Percentiles rank a stretch among this genome's conserved stretches.
Evolutionary conservation across 306 rosid species (phyloP).

Genomic region (Cicer pinnatifidum): DNA sequence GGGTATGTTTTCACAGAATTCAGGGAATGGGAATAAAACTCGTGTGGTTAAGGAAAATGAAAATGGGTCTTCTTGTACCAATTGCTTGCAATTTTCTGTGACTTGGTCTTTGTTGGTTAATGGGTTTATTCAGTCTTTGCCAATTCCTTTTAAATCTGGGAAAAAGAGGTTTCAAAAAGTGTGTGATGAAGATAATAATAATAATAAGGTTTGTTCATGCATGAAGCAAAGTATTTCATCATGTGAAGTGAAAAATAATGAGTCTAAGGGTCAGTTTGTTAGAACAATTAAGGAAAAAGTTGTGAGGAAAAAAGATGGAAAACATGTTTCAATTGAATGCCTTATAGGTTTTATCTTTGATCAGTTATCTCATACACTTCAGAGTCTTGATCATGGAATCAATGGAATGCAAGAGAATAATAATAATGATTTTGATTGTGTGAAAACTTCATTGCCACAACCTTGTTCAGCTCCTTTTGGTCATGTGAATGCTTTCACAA

Average conservation of each 20-base stretch:
- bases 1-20: slow-evolving; percentile 69
- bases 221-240: slow-evolving; percentile 57
- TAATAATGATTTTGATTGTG: slow-evolving; percentile 41
- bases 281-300: slow-evolving; percentile 46
- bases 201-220: slow-evolving; percentile 49
- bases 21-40: slow-evolving; percentile 53
- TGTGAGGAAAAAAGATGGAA: slow-evolving; percentile 57
- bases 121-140: slow-evolving; percentile 79
- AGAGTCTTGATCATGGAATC: slow-evolving; percentile 57
- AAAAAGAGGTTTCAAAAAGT: slow-evolving; percentile 71
- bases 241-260: slow-evolving; percentile 62
- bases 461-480: slow-evolving; percentile 51
- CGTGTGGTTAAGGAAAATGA: slow-evolving; percentile 64
- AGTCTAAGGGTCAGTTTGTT: slow-evolving; percentile 50
- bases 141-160: slow-evolving; percentile 73
- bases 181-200: slow-evolving; percentile 53
- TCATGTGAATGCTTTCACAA: slow-evolving; percentile 61
- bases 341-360: slow-evolving; percentile 77
- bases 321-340: slow-evolving; percentile 67
- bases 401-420: slow-evolving; percentile 45
- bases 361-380: slow-evolving; percentile 68
- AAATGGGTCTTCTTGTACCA: slow-evolving; percentile 68
- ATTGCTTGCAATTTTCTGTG: slow-evolving; percentile 83
- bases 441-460: slow-evolving; percentile 40
- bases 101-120: slow-evolving; percentile 78